Evolutionary conservation across 129 eudicot genomes (phyloP).

Genomic region (Arctium minus): DNA sequence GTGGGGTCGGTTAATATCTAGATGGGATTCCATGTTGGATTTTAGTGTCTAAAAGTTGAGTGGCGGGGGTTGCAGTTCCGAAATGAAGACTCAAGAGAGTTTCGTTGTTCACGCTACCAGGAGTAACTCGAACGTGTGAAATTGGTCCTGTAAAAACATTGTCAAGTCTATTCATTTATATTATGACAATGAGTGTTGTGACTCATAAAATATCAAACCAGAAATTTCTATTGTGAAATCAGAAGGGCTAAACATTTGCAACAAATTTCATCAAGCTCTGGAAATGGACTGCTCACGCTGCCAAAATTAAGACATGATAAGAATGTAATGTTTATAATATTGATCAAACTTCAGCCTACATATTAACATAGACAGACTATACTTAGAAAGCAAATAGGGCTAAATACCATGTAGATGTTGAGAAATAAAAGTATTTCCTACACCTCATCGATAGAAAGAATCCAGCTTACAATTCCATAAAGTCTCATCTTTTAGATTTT

Average conservation of each 20-base stretch:
- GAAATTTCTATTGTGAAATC: conserved; percentile 45
- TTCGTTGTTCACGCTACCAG: conserved; percentile 32
- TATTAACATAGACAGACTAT: neutral
- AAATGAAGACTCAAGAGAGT: conserved; percentile 29
- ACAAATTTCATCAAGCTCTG: conserved; percentile 51
- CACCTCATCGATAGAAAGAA: no score
- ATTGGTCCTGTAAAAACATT: conserved; percentile 33
- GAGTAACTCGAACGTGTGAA: conserved; percentile 27
- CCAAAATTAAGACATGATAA: conserved; percentile 10
- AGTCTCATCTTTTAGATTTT: neutral
- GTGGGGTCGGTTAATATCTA: neutral
- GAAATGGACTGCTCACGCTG: conserved; percentile 49
- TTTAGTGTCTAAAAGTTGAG: conserved; percentile 37
- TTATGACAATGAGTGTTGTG: neutral
- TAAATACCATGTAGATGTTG: no score
- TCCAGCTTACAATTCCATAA: neutral
- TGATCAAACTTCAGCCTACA: neutral
- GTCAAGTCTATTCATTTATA: neutral
- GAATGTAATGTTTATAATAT: neutral
- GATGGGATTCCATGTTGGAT: conserved; percentile 51
- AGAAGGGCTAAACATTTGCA: conserved; percentile 61
- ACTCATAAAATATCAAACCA: conserved; percentile 31
- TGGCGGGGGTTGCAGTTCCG: conserved; percentile 26
- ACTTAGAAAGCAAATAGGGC: neutral
- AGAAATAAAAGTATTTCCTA: no score